phyloP scores from a whole-genome alignment of 164 flowering plant genomes.

The Warburgia ugandensis region DNA sequence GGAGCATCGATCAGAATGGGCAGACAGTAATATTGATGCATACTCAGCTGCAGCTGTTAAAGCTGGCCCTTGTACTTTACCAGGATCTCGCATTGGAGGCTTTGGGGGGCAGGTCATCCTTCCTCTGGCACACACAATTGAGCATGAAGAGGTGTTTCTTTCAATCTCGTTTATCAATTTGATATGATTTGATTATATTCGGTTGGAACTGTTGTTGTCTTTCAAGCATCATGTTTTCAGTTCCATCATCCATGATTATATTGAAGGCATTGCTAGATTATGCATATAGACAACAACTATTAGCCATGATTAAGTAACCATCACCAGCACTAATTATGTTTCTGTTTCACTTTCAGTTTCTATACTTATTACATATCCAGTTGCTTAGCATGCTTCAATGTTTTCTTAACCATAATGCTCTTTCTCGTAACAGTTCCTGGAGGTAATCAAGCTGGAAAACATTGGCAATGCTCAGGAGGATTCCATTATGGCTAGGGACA shows the following conservation, averaged over 20 bases:
- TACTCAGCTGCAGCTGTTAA: slow-evolving; percentile 81
- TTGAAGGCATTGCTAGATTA: too few relatives aligned
- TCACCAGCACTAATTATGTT: too few relatives aligned
- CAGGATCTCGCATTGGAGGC: slow-evolving; percentile 63
- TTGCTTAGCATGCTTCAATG: too few relatives aligned
- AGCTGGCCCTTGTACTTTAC: slow-evolving; percentile 64
- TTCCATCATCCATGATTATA: too few relatives aligned
- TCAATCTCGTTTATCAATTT: slow-evolving; percentile 1
- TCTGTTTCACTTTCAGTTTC: too few relatives aligned
- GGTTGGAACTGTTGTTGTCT: neutral
- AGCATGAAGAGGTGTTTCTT: slow-evolving; percentile 78
- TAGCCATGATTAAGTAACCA: too few relatives aligned
- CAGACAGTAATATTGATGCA: slow-evolving; percentile 80
- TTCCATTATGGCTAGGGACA: slow-evolving; percentile 59
- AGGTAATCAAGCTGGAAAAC: slow-evolving; percentile 84
- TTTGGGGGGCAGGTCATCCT: slow-evolving; percentile 81
- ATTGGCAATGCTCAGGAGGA: slow-evolving; percentile 64
- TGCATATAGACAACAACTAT: too few relatives aligned
- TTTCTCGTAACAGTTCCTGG: slow-evolving; percentile 50
- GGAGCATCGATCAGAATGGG: slow-evolving; percentile 99
- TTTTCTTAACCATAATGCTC: neutral
- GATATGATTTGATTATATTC: too few relatives aligned
- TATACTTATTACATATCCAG: too few relatives aligned
- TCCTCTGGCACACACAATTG: slow-evolving; percentile 89
- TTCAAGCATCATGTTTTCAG: too few relatives aligned